phyloP scores from a whole-genome alignment of 495 filamentous ascomycete genomes.

The Penicillium malachiteum region DNA sequence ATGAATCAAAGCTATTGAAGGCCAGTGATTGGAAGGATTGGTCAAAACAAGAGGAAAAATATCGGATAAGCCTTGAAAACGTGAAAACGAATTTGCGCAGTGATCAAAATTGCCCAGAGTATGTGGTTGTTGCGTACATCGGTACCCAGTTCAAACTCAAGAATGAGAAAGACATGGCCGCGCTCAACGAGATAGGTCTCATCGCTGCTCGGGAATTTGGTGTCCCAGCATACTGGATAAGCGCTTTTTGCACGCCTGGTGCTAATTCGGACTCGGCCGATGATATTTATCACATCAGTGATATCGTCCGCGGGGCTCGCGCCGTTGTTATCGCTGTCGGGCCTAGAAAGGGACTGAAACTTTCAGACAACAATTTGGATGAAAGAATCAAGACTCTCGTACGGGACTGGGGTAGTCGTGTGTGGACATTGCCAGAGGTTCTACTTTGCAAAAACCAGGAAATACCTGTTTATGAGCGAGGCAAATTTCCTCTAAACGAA shows the following conservation, averaged over 20 bases:
- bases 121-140: background rate
- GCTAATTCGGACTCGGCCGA: background rate
- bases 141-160: background rate
- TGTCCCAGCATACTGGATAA: background rate
- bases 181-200: background rate
- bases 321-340: background rate
- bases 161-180: background rate
- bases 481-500: background rate
- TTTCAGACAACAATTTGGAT: too few species aligned
- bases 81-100: too few species aligned
- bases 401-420: background rate
- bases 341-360: background rate
- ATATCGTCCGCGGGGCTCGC: background rate
- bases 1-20: background rate
- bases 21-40: background rate
- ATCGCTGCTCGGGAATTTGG: background rate
- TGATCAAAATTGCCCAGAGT: background rate
- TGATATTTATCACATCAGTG: background rate
- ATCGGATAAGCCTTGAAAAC: background rate
- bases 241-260: background rate
- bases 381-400: background rate
- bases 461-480: background rate
- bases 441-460: background rate
- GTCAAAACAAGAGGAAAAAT: background rate
- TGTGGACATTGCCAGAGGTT: conserved; percentile 1